phyloP scores from a whole-genome alignment of 306 rosid genomes.

The Elaeagnus macrophylla region DNA sequence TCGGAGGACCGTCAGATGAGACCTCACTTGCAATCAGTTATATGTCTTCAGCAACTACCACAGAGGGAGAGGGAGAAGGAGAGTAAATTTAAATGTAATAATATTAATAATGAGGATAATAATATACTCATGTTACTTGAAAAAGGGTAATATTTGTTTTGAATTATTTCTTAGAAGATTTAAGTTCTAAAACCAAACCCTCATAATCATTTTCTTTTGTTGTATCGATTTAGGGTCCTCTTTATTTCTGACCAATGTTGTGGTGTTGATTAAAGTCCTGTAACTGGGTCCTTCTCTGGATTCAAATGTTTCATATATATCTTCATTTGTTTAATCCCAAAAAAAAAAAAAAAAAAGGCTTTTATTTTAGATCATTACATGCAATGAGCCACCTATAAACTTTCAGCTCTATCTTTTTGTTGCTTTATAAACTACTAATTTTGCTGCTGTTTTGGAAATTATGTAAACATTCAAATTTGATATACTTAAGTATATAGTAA shows the following conservation, averaged over 20 bases:
- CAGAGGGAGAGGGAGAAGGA: constrained; percentile 63
- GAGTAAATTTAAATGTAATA: too few relatives aligned
- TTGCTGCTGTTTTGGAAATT: too few relatives aligned
- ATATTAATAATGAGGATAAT: constrained; percentile 2
- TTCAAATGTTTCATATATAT: constrained; percentile 23
- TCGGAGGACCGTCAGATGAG: constrained; percentile 44
- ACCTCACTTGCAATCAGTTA: constrained; percentile 72
- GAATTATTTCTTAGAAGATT: background rate
- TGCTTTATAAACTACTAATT: too few relatives aligned
- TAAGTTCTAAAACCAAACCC: background rate
- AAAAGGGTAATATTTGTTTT: background rate
- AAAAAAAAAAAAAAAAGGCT: background rate
- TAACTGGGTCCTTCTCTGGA: constrained; percentile 31
- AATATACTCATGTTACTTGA: constrained; percentile 8
- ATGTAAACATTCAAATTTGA: too few relatives aligned
- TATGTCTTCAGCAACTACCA: constrained; percentile 74
- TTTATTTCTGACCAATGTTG: constrained; percentile 41
- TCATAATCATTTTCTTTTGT: constrained; percentile 22
- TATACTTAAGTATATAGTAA: too few relatives aligned
- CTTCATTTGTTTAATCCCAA: constrained; percentile 9
- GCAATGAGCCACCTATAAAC: background rate
- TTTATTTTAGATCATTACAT: background rate
- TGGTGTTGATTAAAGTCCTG: constrained; percentile 30
- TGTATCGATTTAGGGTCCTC: constrained; percentile 29
- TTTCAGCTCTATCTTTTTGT: too few relatives aligned